A percentile compares a stretch with the other conserved stretches of the same genome.
These are phyloP conservation scores for Salix brachista DNA, from an alignment of 345 rosid genomes.

Conservation along the genomic window DNA sequence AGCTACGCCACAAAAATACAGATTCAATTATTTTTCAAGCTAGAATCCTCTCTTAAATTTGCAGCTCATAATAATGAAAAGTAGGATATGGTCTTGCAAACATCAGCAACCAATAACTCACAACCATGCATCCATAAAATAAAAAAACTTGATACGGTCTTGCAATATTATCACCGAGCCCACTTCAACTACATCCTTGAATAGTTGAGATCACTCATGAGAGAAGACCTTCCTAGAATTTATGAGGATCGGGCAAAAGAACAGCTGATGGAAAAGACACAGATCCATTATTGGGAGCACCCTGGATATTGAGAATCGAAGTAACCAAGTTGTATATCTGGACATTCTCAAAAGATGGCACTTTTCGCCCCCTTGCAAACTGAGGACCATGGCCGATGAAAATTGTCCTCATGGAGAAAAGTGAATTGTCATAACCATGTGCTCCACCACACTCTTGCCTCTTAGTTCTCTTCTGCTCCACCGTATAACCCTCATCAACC, in stretches of 20 bases:
- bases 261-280: conserved; percentile 36
- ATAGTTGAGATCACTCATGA: not conserved
- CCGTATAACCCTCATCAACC: conserved; percentile 70
- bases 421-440: conserved; percentile 82
- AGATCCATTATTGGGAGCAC: conserved; percentile 82
- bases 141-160: not conserved
- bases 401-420: conserved; percentile 92
- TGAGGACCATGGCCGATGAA: conserved; percentile 89
- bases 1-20: not conserved
- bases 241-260: conserved; percentile 41
- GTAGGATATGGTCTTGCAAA: not conserved
- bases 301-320: conserved; percentile 70
- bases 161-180: not conserved
- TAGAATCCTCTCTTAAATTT: not conserved
- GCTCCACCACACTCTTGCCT: conserved; percentile 82
- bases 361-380: conserved; percentile 70
- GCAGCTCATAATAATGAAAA: conserved; percentile 4
- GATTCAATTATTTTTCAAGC: not conserved
- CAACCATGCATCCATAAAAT: not conserved
- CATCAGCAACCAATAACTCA: not conserved
- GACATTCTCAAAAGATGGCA: conserved; percentile 88
- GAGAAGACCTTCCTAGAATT: not conserved
- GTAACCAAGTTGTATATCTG: conserved; percentile 79
- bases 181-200: not conserved
- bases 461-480: conserved; percentile 55